A percentile compares a stretch with the other conserved stretches of the same genome.
Conservation (phyloP, 768 basidiomycete species). For the Boletus pseudo-olivaceus region DNA sequence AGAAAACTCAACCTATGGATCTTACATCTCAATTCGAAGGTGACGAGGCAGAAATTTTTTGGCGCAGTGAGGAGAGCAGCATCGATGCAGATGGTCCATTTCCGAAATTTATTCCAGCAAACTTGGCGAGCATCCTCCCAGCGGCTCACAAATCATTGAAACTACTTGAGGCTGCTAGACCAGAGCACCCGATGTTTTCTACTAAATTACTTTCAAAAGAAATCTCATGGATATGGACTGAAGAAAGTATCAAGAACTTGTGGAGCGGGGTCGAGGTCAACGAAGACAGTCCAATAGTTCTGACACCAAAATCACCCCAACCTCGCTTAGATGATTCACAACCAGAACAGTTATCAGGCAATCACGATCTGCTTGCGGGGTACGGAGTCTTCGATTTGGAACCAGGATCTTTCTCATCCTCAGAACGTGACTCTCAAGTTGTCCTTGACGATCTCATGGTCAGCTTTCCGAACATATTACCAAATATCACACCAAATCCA, state of each 20-base stretch:
- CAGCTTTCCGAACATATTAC: slow-evolving; percentile 56
- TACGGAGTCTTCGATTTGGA: slow-evolving; percentile 65
- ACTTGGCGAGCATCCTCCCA: slow-evolving; percentile 50
- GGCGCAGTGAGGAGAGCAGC: slow-evolving; percentile 38
- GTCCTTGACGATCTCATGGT: slow-evolving; percentile 48
- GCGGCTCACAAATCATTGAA: slow-evolving; percentile 68
- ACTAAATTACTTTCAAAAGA: slow-evolving; percentile 31
- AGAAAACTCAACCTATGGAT: slow-evolving; percentile 15
- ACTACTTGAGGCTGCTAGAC: slow-evolving; percentile 59
- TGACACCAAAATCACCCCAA: neutral
- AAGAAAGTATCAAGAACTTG: slow-evolving; percentile 8
- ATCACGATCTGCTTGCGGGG: slow-evolving; percentile 37
- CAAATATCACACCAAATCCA: slow-evolving; percentile 63
- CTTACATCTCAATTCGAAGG: slow-evolving; percentile 21
- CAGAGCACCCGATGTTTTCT: slow-evolving; percentile 60
- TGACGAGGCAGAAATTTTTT: slow-evolving; percentile 37
- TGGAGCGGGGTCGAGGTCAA: slow-evolving; percentile 6
- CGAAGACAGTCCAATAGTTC: neutral
- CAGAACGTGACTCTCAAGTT: slow-evolving; percentile 16
- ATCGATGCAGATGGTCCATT: slow-evolving; percentile 42
- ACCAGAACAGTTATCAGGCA: neutral
- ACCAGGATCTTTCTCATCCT: slow-evolving; percentile 44
- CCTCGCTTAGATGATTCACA: neutral
- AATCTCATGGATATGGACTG: slow-evolving; percentile 47
- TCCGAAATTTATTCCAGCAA: slow-evolving; percentile 61